Percentiles rank a stretch among this genome's conserved stretches.
phyloP scores from a whole-genome alignment of 2,329 filamentous ascomycete species.

The Xylaria sp. region DNA sequence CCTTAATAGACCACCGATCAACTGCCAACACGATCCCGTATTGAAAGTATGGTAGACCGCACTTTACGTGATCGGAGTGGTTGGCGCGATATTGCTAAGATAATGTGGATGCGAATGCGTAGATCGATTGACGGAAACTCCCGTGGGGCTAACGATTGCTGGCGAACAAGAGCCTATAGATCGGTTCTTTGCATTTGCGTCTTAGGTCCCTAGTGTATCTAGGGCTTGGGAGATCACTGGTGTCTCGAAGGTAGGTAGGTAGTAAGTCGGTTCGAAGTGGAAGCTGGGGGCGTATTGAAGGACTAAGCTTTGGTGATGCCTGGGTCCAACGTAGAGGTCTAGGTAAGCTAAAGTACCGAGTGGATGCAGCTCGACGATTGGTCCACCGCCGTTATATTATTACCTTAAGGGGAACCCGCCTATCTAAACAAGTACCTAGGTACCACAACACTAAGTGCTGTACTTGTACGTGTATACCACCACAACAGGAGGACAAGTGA shows the following conservation, averaged over 20 bases:
- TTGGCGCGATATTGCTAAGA: background rate
- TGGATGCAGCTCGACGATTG: background rate
- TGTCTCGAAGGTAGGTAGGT: background rate
- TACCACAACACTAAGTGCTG: too few relatives aligned
- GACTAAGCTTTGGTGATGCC: slow-evolving; percentile 6
- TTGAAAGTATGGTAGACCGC: background rate
- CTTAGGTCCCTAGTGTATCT: background rate
- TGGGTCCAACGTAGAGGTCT: background rate
- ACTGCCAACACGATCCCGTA: background rate
- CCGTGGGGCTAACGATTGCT: background rate
- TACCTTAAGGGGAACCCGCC: too few relatives aligned
- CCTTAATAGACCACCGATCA: background rate
- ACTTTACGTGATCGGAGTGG: too few relatives aligned
- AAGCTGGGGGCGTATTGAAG: slow-evolving; percentile 1
- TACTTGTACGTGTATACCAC: too few relatives aligned
- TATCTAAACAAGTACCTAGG: too few relatives aligned
- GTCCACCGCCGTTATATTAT: background rate
- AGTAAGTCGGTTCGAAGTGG: background rate
- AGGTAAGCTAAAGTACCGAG: background rate
- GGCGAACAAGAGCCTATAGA: background rate
- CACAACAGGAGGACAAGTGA: too few relatives aligned
- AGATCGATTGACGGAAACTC: background rate
- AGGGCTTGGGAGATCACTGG: background rate
- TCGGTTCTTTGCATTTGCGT: background rate
- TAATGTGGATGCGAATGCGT: background rate